These are phyloP conservation scores for Hypoxylon sp. DNA, from an alignment of 2,329 filamentous ascomycete species.

Conservation along the genomic window DNA sequence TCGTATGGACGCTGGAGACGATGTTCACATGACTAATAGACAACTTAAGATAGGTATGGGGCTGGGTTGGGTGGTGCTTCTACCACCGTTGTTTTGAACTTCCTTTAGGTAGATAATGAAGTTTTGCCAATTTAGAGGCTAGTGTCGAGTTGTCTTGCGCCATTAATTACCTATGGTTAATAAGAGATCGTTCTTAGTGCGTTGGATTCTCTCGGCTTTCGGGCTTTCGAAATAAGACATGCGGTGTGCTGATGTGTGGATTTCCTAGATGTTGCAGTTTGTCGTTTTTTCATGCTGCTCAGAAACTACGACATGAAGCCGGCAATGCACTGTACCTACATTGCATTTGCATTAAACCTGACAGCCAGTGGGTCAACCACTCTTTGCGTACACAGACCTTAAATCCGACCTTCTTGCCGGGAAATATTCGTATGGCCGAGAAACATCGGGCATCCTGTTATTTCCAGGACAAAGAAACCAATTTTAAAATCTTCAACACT, in stretches of 20 bases:
- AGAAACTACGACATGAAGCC: constrained; percentile 20
- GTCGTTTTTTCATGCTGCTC: constrained; percentile 22
- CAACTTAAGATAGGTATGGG: not conserved
- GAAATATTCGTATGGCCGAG: constrained; percentile 34
- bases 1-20: constrained; percentile 18
- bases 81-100: constrained; percentile 11
- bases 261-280: constrained; percentile 17
- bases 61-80: constrained; percentile 7
- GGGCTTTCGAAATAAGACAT: constrained; percentile 24
- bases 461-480: constrained; percentile 2
- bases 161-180: constrained; percentile 3
- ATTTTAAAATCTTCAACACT: not conserved
- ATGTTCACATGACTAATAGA: constrained; percentile 37
- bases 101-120: constrained; percentile 13
- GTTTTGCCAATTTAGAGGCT: not conserved
- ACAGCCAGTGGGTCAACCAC: constrained; percentile 23
- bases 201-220: constrained; percentile 30
- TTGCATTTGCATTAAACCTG: constrained; percentile 32
- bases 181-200: not conserved
- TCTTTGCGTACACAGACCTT: constrained; percentile 19
- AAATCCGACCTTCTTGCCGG: constrained; percentile 26
- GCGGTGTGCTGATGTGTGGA: constrained; percentile 13
- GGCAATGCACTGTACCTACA: constrained; percentile 36
- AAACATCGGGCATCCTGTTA: constrained; percentile 5
- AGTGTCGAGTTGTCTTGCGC: not conserved